Conservation (phyloP, 2,329 filamentous ascomycete species). For the Fusarium sororula region DNA sequence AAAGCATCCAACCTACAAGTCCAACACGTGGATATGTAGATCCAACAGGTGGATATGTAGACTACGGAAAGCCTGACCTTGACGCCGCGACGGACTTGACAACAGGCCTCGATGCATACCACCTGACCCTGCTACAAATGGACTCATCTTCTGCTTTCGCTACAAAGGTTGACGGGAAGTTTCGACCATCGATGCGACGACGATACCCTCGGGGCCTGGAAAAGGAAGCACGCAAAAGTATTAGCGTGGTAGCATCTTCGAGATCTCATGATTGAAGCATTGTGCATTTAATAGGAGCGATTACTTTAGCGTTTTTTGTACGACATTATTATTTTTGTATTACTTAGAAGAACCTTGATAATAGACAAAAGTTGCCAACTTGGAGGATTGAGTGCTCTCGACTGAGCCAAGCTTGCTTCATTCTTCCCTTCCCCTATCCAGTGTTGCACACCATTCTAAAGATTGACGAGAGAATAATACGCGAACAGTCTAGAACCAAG, state of each 20-base stretch:
- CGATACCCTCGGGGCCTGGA: not conserved
- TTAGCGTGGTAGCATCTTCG: not conserved
- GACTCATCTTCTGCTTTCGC: not conserved
- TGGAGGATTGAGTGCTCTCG: not conserved
- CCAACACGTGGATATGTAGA: not conserved
- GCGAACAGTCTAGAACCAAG: not conserved
- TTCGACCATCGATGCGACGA: not conserved
- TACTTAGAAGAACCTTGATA: not conserved
- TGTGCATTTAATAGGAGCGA: not conserved
- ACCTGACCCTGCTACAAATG: not conserved
- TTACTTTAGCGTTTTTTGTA: not conserved
- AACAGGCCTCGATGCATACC: not conserved
- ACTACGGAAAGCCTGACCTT: not conserved
- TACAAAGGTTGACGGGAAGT: not conserved
- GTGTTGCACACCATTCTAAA: not conserved
- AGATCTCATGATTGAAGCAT: not conserved
- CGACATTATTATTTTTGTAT: not conserved
- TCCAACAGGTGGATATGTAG: not conserved
- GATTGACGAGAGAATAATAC: fast-evolving
- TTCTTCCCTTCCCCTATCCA: not conserved
- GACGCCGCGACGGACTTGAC: fast-evolving
- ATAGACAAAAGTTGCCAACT: not conserved
- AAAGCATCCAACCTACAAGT: not conserved
- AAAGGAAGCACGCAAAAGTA: not conserved
- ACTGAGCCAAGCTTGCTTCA: not conserved